These are phyloP conservation scores for Komagataella populi DNA, from an alignment of 805 yeast genomes.

Conservation along the genomic window DNA sequence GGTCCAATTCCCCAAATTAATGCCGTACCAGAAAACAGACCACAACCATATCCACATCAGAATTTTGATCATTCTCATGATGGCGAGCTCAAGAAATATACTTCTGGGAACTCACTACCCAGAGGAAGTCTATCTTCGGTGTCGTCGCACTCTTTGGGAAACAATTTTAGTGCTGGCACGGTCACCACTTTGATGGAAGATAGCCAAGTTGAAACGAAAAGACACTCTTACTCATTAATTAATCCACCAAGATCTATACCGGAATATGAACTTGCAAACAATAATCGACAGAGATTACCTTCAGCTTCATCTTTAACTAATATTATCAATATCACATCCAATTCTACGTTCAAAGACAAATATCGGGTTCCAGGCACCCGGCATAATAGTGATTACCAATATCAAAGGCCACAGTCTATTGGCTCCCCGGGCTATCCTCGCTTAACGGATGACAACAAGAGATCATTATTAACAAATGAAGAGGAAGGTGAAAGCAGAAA, in stretches of 20 bases:
- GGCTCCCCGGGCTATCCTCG: background rate
- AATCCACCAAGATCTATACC: slow-evolving; percentile 17
- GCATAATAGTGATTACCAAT: background rate
- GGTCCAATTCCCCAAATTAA: background rate
- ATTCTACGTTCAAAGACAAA: background rate
- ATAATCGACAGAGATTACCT: background rate
- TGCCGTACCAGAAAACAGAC: background rate
- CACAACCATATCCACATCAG: background rate
- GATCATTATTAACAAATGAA: background rate
- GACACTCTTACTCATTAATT: slow-evolving; percentile 8
- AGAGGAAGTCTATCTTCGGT: background rate
- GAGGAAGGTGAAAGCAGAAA: background rate
- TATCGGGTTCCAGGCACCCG: background rate
- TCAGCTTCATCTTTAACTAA: background rate
- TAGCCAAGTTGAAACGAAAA: slow-evolving; percentile 24
- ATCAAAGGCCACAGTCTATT: background rate
- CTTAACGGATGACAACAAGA: background rate
- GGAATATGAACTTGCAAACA: background rate
- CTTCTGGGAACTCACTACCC: background rate
- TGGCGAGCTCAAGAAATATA: background rate
- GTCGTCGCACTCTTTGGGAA: background rate
- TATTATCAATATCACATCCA: background rate
- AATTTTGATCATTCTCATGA: background rate
- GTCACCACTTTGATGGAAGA: slow-evolving; percentile 52
- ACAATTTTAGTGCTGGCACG: slow-evolving; percentile 12